phyloP scores from a whole-genome alignment of 2,329 filamentous ascomycete genomes.

The Fusarium stilboides region DNA sequence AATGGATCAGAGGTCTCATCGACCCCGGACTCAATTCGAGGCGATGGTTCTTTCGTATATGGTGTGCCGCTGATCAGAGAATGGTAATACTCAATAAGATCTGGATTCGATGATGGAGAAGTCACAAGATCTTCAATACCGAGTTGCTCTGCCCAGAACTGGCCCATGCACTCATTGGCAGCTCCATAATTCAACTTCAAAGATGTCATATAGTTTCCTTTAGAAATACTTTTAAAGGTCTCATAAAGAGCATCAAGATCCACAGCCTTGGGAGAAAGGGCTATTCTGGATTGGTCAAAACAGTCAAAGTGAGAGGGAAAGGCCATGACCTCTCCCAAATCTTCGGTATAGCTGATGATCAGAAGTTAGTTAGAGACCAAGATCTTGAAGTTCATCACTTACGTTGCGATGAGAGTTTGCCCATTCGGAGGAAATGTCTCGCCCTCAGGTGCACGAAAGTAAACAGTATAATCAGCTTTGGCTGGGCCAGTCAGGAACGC shows the following conservation, averaged over 20 bases:
- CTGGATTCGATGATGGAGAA: neutral
- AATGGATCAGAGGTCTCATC: neutral
- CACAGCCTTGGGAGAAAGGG: neutral
- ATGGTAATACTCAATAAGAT: neutral
- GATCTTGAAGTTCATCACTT: neutral
- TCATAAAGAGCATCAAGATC: neutral
- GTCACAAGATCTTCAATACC: slow-evolving; percentile 3
- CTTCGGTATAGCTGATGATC: neutral
- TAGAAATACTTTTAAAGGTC: neutral
- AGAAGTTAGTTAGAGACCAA: neutral
- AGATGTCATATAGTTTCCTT: neutral
- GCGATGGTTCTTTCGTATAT: neutral
- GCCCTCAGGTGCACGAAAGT: neutral
- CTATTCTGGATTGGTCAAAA: neutral
- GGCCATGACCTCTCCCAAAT: neutral
- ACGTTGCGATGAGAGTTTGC: neutral
- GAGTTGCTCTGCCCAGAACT: neutral
- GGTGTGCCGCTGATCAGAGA: neutral
- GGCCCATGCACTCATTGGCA: neutral
- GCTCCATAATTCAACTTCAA: neutral
- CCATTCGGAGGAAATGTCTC: neutral
- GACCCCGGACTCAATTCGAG: neutral
- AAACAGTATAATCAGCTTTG: neutral
- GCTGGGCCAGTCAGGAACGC: neutral
- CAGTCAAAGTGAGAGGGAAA: neutral